These are phyloP conservation scores for Hypoxylon sp. DNA, from an alignment of 2,329 filamentous ascomycete genomes.

Conservation along the genomic window DNA sequence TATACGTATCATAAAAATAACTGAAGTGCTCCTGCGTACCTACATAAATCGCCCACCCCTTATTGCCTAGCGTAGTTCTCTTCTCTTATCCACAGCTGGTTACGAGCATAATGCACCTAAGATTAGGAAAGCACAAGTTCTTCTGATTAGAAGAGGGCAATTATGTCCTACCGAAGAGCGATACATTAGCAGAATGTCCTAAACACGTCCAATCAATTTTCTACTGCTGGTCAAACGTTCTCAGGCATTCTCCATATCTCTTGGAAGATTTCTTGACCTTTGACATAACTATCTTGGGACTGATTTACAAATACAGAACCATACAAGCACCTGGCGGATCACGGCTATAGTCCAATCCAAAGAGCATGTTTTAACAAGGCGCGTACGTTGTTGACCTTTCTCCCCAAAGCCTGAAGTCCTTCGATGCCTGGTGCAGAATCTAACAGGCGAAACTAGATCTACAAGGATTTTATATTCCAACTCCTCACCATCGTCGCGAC, in stretches of 20 bases:
- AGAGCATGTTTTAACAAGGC: background rate
- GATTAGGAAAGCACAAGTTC: background rate
- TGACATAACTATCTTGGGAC: background rate
- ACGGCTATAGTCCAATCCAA: background rate
- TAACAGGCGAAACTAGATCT: background rate
- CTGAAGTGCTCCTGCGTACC: background rate
- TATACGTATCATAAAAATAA: background rate
- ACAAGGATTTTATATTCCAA: background rate
- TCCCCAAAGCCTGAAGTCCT: background rate
- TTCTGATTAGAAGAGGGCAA: background rate
- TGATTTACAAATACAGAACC: background rate
- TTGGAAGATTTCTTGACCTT: background rate
- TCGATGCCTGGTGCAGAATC: background rate
- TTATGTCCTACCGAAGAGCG: background rate
- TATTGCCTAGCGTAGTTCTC: background rate
- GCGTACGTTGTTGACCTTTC: background rate
- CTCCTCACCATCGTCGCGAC: background rate
- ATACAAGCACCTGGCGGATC: background rate
- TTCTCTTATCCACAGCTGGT: background rate
- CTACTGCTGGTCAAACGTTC: background rate
- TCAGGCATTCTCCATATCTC: background rate
- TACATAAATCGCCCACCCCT: background rate
- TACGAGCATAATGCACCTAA: background rate
- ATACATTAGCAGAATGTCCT: background rate
- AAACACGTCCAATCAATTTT: background rate